phyloP scores from a whole-genome alignment of 495 filamentous ascomycete genomes.

The Hyaloscypha bicolor region DNA sequence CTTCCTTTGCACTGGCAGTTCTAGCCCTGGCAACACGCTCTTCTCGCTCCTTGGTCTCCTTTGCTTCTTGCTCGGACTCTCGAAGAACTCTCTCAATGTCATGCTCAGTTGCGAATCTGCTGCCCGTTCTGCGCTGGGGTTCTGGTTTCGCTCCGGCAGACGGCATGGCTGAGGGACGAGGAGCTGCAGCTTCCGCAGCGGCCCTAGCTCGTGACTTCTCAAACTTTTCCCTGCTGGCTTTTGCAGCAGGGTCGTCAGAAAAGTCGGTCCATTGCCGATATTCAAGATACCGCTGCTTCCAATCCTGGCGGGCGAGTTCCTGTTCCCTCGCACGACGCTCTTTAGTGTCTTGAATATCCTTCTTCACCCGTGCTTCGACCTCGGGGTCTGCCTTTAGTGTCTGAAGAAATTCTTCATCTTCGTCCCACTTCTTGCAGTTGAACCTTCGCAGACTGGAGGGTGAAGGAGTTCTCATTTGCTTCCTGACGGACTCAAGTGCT shows the following conservation, averaged over 20 bases:
- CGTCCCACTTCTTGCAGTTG: slow-evolving; percentile 44
- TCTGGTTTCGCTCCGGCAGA: slow-evolving; percentile 33
- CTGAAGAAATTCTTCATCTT: slow-evolving; percentile 41
- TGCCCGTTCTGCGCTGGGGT: slow-evolving; percentile 24
- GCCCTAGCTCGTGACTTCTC: slow-evolving; percentile 20
- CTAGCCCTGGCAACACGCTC: slow-evolving; percentile 69
- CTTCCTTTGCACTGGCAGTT: slow-evolving; percentile 81
- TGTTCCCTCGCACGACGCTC: slow-evolving; percentile 30
- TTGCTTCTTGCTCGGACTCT: slow-evolving; percentile 75
- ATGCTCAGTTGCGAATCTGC: slow-evolving; percentile 62
- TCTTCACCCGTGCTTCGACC: slow-evolving; percentile 14
- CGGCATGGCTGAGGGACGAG: slow-evolving; percentile 31
- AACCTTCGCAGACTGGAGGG: slow-evolving; percentile 46
- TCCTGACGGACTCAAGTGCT: slow-evolving; percentile 43
- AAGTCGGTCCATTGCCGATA: slow-evolving; percentile 51
- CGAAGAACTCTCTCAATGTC: slow-evolving; percentile 77
- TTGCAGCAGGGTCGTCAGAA: slow-evolving; percentile 51
- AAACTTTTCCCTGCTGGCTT: slow-evolving; percentile 35
- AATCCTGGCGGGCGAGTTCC: slow-evolving; percentile 35
- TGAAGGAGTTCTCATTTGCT: slow-evolving; percentile 49
- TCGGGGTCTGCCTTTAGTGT: slow-evolving; percentile 16
- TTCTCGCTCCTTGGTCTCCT: slow-evolving; percentile 70
- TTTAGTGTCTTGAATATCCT: slow-evolving; percentile 30
- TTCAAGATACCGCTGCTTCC: slow-evolving; percentile 48
- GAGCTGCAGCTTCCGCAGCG: slow-evolving; percentile 32